phyloP scores from a whole-genome alignment of 2,329 filamentous ascomycete species.

The Verticillium isaacii region DNA sequence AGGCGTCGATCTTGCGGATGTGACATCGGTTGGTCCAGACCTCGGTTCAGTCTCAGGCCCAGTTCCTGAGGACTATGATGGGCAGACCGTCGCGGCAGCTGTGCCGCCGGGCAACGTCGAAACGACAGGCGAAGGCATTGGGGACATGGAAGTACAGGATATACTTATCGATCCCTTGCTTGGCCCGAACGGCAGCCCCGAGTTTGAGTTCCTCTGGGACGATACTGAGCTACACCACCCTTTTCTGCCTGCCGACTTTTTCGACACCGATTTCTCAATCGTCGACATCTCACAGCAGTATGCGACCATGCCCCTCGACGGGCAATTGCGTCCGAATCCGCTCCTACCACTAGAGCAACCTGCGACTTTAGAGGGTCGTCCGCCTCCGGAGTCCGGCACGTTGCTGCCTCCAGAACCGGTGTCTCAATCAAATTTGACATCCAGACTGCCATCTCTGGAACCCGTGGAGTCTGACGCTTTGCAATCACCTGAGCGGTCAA shows the following conservation, averaged over 20 bases:
- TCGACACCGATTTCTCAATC: background rate
- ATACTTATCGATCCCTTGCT: background rate
- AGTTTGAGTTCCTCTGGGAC: slow-evolving; percentile 1
- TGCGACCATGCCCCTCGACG: no score
- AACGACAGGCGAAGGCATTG: no score
- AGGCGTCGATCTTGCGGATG: no score
- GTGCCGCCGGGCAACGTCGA: no score
- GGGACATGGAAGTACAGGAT: background rate
- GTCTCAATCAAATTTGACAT: background rate
- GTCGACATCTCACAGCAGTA: background rate
- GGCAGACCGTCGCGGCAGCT: no score
- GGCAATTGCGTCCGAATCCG: no score
- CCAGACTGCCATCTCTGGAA: background rate
- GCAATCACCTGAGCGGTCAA: slow-evolving; percentile 6
- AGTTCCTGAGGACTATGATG: no score
- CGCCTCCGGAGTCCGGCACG: no score
- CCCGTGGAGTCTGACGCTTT: background rate
- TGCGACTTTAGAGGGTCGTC: no score
- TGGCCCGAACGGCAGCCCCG: background rate
- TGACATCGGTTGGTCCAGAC: no score
- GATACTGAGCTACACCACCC: background rate
- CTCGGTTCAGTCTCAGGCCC: no score
- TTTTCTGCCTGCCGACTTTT: background rate
- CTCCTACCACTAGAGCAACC: no score
- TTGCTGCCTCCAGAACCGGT: background rate